Base-by-base conservation (phyloP, 2,329 filamentous ascomycete genomes). In the Thelonectria olida region DNA sequence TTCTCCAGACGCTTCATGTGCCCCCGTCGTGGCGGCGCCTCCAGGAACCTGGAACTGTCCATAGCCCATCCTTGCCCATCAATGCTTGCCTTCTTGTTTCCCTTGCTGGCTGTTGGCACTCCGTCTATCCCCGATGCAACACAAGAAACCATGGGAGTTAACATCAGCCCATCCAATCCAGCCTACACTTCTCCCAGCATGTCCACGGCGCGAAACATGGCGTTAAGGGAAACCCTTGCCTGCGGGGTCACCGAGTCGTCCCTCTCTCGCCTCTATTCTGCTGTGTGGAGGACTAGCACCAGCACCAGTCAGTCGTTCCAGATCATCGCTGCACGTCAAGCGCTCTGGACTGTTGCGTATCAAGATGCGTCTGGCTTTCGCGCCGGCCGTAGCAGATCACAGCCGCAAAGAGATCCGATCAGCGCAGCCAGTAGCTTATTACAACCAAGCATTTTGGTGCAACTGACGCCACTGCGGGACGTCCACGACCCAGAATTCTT, bases 351-450 rank as follows among this genome's bases (percentile, higher is more conserved):
- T 17, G 56, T 54, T 39, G 48, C 51, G 58, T 53, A 45, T 61
- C 52, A 61, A 34, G 53, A 25, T 61, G 58, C 48, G 47, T 58
- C 56, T 44, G 48, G 51, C 57, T 41, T 49, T 41, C 49, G 41
- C 51, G 45, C 53, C 17, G 22, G 48, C 47, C 22, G 58, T 61
- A 50, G 58, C 52, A 61, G 58, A 61, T 55, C 52, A 45, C 47
- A 52, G 17, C 52, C 52, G 31, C 39, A 52, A 55, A 51, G 39
- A 41, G 44, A 50, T 19, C 31, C 41, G 58, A 61, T 61, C 58
- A 61, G 58, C 58, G 25, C 20, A 55, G 25, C 54, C 44, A 19
- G 54, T 47, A 61, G 38, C 52, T 61, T 61, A 61, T 61, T 56
- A 39, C 45, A 48, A 61, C 58, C 52, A 61, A 52, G 52, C 58